These are phyloP conservation scores for Leishmania major DNA, from an alignment of 208 protist genomes.

Conservation along the genomic window DNA sequence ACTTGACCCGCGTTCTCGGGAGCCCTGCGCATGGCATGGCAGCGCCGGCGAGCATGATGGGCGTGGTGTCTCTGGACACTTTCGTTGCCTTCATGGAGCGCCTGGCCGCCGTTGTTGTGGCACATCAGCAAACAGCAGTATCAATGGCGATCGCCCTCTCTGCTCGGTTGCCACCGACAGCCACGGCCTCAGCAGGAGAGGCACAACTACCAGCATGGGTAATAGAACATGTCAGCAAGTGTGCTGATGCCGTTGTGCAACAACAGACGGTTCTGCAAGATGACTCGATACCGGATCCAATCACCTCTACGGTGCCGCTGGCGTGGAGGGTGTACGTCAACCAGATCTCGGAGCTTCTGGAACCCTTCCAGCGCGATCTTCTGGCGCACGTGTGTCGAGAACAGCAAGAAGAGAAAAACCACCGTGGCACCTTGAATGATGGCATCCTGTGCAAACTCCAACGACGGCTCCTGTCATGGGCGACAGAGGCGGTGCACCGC, in stretches of 20 bases:
- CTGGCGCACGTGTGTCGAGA: background rate
- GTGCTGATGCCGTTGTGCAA: background rate
- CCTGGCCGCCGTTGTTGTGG: background rate
- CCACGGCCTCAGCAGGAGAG: background rate
- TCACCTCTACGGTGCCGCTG: background rate
- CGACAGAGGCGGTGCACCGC: background rate
- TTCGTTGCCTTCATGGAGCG: constrained; percentile 27
- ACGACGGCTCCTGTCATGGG: constrained; percentile 7
- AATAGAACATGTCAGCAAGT: constrained; percentile 1
- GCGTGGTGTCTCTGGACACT: constrained; percentile 13
- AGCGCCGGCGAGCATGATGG: no score
- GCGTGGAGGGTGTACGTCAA: constrained; percentile 5
- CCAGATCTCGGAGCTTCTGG: constrained; percentile 4
- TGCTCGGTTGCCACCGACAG: constrained; percentile 8
- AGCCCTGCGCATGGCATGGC: background rate
- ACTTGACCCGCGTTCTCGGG: background rate
- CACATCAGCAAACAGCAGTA: constrained; percentile 9
- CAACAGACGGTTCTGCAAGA: background rate
- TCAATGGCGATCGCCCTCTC: constrained; percentile 23
- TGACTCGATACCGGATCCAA: background rate
- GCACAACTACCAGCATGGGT: constrained; percentile 3
- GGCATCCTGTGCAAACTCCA: background rate
- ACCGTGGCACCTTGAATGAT: background rate
- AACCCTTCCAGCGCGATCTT: constrained; percentile 6
- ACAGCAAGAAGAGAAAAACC: background rate